These are phyloP conservation scores for Cercospora canescens DNA, from an alignment of 2,329 filamentous ascomycete species.

Conservation along the genomic window DNA sequence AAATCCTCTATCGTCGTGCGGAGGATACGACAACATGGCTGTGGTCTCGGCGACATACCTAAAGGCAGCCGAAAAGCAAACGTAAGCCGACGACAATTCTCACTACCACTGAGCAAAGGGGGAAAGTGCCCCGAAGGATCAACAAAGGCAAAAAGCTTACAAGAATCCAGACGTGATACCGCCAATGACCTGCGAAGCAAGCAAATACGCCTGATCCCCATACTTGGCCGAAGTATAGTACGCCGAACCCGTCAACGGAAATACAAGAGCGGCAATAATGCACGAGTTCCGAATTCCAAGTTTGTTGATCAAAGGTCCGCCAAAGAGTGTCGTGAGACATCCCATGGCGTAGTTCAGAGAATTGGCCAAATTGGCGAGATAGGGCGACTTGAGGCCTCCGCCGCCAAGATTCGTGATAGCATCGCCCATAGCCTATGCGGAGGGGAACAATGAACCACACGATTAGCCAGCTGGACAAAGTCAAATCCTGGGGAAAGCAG, in stretches of 20 bases:
- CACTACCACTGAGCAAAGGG: too few relatives aligned
- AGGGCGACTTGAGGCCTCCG: slow-evolving; percentile 26
- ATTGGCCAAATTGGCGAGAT: slow-evolving; percentile 27
- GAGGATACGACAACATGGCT: slow-evolving; percentile 41
- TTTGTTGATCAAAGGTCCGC: slow-evolving; percentile 43
- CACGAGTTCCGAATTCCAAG: slow-evolving; percentile 42
- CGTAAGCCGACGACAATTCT: background rate
- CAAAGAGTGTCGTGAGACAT: slow-evolving; percentile 29
- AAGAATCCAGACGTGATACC: slow-evolving; percentile 25
- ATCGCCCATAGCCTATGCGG: slow-evolving; percentile 25
- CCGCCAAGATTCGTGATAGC: slow-evolving; percentile 29
- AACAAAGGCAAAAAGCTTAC: background rate
- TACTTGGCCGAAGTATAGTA: slow-evolving; percentile 38
- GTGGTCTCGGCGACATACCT: slow-evolving; percentile 38
- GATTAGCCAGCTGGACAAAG: background rate
- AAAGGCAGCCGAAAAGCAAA: background rate
- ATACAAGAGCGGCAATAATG: slow-evolving; percentile 37
- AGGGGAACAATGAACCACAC: background rate
- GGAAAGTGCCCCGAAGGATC: too few relatives aligned
- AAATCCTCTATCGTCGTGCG: slow-evolving; percentile 35
- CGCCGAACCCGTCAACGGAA: slow-evolving; percentile 39
- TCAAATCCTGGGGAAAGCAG: background rate
- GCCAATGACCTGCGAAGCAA: slow-evolving; percentile 34
- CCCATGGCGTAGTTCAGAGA: slow-evolving; percentile 26
- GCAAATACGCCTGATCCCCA: slow-evolving; percentile 34